Conservation (phyloP, 768 basidiomycete genomes). For the Serendipita vermifera region DNA sequence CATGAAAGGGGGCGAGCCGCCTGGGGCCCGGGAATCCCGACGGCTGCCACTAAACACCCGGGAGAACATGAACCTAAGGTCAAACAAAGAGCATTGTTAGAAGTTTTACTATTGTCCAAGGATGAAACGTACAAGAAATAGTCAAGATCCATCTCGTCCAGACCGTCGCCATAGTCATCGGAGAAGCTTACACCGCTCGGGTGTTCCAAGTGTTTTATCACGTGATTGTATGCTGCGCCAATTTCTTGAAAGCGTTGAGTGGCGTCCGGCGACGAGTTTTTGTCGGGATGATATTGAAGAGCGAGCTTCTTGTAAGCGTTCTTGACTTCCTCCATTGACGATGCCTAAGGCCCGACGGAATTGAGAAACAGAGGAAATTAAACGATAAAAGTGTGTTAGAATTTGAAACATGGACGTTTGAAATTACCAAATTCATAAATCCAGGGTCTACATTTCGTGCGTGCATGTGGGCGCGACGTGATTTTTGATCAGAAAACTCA, state of each 20-base stretch:
- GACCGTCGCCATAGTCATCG: slow-evolving; percentile 23
- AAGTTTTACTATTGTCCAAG: slow-evolving; percentile 1
- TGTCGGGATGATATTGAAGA: slow-evolving; percentile 61
- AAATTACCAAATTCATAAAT: too few species aligned
- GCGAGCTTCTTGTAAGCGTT: slow-evolving; percentile 56
- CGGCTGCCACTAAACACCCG: too few species aligned
- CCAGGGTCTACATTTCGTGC: too few species aligned
- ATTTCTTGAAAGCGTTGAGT: slow-evolving; percentile 58
- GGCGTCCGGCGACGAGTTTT: slow-evolving; percentile 53
- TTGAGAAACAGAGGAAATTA: neutral
- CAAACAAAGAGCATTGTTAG: slow-evolving; percentile 6
- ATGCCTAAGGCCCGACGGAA: slow-evolving; percentile 31
- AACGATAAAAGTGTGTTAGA: too few species aligned
- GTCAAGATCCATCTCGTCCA: slow-evolving; percentile 19
- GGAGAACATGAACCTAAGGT: slow-evolving; percentile 36
- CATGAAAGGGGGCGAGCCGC: too few species aligned
- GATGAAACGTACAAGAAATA: slow-evolving; percentile 35
- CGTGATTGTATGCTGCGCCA: slow-evolving; percentile 51
- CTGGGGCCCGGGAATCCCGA: too few species aligned
- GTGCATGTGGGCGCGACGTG: too few species aligned
- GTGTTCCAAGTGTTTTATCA: slow-evolving; percentile 41
- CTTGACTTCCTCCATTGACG: slow-evolving; percentile 52
- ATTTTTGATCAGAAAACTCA: too few species aligned
- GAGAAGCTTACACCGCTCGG: slow-evolving; percentile 12
- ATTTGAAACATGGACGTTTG: too few species aligned